Evolutionary conservation across 2,329 filamentous ascomycete species (phyloP), one percentile per base, ranked within the genome.

Genomic region (Decorospora gaudefroyi): DNA sequence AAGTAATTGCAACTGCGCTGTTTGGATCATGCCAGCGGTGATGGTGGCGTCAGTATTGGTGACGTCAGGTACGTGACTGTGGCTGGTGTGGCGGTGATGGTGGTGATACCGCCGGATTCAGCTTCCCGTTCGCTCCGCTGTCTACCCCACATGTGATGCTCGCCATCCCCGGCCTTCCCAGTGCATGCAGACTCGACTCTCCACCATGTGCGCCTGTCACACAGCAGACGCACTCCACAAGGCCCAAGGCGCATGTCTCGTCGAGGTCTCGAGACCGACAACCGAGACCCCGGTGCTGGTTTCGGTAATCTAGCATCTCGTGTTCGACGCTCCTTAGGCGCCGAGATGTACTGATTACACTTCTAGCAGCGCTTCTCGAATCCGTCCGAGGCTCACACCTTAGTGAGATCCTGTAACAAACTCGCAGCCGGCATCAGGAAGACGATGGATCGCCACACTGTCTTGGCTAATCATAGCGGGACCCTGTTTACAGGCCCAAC

Each of bases 151-250:
- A 43, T 42, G 39, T 47, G 33, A 38, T 43, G 32, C 17, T 33
- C 28, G 33, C 39, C 32, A 38, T 23, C 23, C 8, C 17, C 11
- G n/a, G n/a, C n/a, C n/a, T n/a, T n/a, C n/a, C n/a, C n/a, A 30
- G 9, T 38, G 43, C 28, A 43, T 12, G 9, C 26, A 33, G 42
- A 30, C 48, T 35, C 38, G 29, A 31, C 44, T 43, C 44, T 38
- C 44, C 44, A 37, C 44, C 44, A 49, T 54, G 51, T 52, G 46
- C 35, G 19, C 36, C 25, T 31, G 51, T 57, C 53, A 57, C 49
- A 57, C 53, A 29, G 31, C 49, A 38, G 26, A 32, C 31, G 31
- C n/a, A 38, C 37, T 29, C 32, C 29, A 42, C 33, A 4, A 8
- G 23, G 15, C 16, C 25, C 12, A 37, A 51, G 34, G 41, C 43